These are phyloP conservation scores for Lippia alba DNA, from an alignment of 305 asterid species.

Conservation along the genomic window DNA sequence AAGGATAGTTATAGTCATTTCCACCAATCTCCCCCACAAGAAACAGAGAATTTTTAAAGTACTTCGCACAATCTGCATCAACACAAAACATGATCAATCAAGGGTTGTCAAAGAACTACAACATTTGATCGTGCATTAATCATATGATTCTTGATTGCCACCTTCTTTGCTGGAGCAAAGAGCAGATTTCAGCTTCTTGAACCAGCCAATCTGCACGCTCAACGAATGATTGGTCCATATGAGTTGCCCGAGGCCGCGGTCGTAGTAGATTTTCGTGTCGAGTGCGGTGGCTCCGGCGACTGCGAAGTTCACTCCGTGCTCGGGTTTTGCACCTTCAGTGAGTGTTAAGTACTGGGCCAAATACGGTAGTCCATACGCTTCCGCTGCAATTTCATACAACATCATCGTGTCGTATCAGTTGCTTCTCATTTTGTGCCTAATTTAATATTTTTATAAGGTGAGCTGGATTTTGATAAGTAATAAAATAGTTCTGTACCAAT, in stretches of 20 bases:
- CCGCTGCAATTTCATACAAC: constrained; percentile 35
- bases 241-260: constrained; percentile 34
- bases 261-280: constrained; percentile 45
- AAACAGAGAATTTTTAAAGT: constrained; percentile 50
- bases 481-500: constrained; percentile 35
- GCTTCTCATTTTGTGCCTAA: too few species aligned
- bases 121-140: not conserved
- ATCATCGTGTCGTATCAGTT: not conserved
- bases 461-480: not conserved
- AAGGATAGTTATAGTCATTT: constrained; percentile 61
- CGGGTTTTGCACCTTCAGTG: constrained; percentile 33
- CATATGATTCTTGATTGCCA: not conserved
- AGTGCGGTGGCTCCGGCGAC: constrained; percentile 65
- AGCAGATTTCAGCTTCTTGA: constrained; percentile 47
- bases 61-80: constrained; percentile 46
- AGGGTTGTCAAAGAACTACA: not conserved
- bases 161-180: constrained; percentile 49
- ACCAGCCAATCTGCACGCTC: constrained; percentile 51
- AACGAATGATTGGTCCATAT: constrained; percentile 56
- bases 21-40: constrained; percentile 70
- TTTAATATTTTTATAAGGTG: too few species aligned
- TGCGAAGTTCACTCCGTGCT: constrained; percentile 57
- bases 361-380: constrained; percentile 54
- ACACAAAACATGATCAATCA: not conserved
- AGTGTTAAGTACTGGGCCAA: constrained; percentile 48